Base-by-base conservation (phyloP, 257 asterid species). In the Petrea volubilis region DNA sequence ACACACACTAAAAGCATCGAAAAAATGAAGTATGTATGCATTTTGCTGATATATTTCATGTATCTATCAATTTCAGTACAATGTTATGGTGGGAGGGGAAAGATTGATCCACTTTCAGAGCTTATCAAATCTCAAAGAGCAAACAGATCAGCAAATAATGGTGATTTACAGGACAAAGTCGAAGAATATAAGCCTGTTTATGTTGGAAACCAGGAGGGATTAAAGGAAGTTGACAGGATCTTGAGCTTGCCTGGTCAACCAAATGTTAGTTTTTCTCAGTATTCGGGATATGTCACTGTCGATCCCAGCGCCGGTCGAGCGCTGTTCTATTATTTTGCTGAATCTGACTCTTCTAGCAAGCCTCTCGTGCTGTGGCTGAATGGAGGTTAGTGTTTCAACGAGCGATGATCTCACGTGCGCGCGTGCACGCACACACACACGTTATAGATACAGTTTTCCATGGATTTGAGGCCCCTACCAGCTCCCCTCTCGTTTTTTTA, bases 331-430 rank as follows among this genome's bases (percentile, higher is more conserved):
- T 81, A 81, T 53, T 81, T 81, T 38, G 62, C 74, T 0, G 85
- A 81, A 51, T 52, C 83, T 2, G 71, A 74, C 63, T 41, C 80
- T 53, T 60, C 83, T 17, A 46, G 34, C 36, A 74, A 74, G 43
- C 85, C 85, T 44, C 80, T 81, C 5, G 85, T 81, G 20, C 40
- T 81, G 60, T 81, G 85, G 83, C 76, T 81, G 1, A 81, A 81
- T 66, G 85, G 85, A 69, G 82, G 84, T 80, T n/a, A 2, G 41
- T n/a, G n/a, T n/a, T n/a, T n/a, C n/a, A n/a, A n/a, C 23, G n/a
- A 2, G 20, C 14, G 3, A 24, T 66, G 43, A 27, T 64, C 3
- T 44, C 5, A 13, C 7, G 7, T 21, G 40, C n/a, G n/a, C n/a
- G n/a, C n/a, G n/a, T n/a, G n/a, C n/a, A n/a, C n/a, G n/a, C n/a